Evolutionary conservation across 2,329 filamentous ascomycete genomes (phyloP).

Genomic region (Elsinoe ampelina): DNA sequence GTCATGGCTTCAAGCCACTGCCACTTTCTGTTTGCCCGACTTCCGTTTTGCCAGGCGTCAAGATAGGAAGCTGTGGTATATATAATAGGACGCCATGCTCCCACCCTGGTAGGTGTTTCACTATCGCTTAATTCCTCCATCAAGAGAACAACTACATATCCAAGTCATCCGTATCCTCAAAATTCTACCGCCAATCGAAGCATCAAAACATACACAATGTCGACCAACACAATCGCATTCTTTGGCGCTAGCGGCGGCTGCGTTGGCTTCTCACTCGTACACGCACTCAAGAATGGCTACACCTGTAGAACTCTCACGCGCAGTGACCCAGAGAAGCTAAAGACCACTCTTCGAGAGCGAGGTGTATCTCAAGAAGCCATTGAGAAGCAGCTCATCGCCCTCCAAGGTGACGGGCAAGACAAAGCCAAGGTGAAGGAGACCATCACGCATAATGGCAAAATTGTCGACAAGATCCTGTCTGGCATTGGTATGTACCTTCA

Average conservation of each 20-base stretch:
- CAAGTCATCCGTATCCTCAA: not conserved
- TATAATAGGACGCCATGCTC: too few species aligned
- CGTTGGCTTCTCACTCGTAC: slow-evolving; percentile 35
- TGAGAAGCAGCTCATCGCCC: slow-evolving; percentile 36
- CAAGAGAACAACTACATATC: not conserved
- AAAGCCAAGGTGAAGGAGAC: slow-evolving; percentile 30
- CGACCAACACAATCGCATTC: slow-evolving; percentile 36
- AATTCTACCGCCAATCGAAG: not conserved
- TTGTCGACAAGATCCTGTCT: slow-evolving; percentile 37
- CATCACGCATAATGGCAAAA: slow-evolving; percentile 24
- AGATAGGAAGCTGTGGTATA: too few species aligned
- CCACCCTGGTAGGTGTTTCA: not conserved
- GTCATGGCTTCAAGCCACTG: too few species aligned
- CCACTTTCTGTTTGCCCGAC: too few species aligned
- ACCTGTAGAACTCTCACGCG: slow-evolving; percentile 41
- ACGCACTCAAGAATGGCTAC: slow-evolving; percentile 37
- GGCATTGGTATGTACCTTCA: slow-evolving; percentile 36
- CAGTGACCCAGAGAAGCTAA: slow-evolving; percentile 39
- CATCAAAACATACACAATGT: not conserved
- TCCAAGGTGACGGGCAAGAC: slow-evolving; percentile 40
- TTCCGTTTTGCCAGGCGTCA: too few species aligned
- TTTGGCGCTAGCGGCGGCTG: slow-evolving; percentile 46
- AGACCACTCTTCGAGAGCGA: slow-evolving; percentile 32
- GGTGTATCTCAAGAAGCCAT: slow-evolving; percentile 30
- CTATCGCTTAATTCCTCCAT: not conserved